phyloP scores from a whole-genome alignment of 1,284 basidiomycete species.

The Tilletia setariae region DNA sequence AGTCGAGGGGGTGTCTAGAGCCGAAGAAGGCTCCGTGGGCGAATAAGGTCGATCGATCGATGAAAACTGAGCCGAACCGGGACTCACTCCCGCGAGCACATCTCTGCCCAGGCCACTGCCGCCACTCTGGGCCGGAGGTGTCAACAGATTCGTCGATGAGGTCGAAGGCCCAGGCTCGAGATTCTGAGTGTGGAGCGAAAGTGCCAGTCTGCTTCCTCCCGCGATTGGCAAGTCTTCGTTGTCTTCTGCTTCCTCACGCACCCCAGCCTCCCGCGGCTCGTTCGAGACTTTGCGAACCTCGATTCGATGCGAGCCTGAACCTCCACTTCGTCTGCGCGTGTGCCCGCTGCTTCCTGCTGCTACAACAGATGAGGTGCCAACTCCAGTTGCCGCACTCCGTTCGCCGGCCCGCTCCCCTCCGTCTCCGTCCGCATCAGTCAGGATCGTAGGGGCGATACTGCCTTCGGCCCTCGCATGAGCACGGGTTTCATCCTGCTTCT shows the following conservation, averaged over 20 bases:
- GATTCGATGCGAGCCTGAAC: slow-evolving; percentile 11
- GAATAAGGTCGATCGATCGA: slow-evolving; percentile 36
- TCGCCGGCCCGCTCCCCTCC: too few species aligned
- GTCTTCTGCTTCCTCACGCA: slow-evolving; percentile 19
- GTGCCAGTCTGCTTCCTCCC: slow-evolving; percentile 20
- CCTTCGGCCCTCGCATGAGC: not conserved
- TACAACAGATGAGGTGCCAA: too few species aligned
- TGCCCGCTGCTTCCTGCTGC: not conserved
- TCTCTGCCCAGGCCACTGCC: not conserved
- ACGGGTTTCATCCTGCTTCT: not conserved
- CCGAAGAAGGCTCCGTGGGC: slow-evolving; percentile 24
- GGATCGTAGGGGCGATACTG: not conserved
- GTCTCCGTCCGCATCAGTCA: not conserved
- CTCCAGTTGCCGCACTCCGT: too few species aligned
- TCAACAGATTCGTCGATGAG: too few species aligned
- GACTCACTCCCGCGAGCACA: not conserved
- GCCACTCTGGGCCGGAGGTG: too few species aligned
- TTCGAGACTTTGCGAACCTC: slow-evolving; percentile 13
- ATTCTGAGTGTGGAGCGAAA: not conserved
- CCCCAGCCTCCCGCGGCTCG: not conserved
- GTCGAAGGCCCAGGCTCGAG: not conserved
- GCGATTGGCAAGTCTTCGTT: slow-evolving; percentile 25
- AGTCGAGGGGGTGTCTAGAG: too few species aligned
- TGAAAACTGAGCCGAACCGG: not conserved
- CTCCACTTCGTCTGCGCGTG: slow-evolving; percentile 6